Conservation (phyloP, 495 filamentous ascomycete species). For the Tuber calosporum region DNA sequence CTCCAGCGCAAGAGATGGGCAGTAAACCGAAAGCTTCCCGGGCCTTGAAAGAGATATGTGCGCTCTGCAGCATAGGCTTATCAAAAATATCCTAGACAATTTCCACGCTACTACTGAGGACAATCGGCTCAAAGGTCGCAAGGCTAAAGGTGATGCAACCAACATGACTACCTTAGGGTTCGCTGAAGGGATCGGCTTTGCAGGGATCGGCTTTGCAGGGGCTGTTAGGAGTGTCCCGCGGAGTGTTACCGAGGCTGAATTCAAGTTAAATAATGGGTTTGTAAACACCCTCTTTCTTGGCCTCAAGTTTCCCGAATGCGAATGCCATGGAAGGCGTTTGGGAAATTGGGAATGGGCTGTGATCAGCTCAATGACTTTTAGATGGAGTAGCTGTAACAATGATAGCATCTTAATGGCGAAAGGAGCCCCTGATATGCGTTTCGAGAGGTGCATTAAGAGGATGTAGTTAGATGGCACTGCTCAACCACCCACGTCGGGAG, state of each 20-base stretch:
- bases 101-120: slow-evolving; percentile 59
- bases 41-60: slow-evolving; percentile 49
- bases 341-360: too few species aligned
- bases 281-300: too few species aligned
- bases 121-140: slow-evolving; percentile 51
- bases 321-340: too few species aligned
- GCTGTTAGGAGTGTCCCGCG: slow-evolving; percentile 50
- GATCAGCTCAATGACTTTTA: neutral
- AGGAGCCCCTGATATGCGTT: too few species aligned
- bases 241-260: slow-evolving; percentile 58
- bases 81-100: too few species aligned
- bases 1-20: neutral
- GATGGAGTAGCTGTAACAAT: too few species aligned
- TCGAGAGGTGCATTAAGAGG: too few species aligned
- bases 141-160: slow-evolving; percentile 64
- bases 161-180: slow-evolving; percentile 64
- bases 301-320: too few species aligned
- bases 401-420: slow-evolving; percentile 51
- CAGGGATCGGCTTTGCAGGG: too few species aligned
- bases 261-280: slow-evolving; percentile 64
- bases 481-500: too few species aligned
- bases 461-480: too few species aligned
- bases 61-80: slow-evolving; percentile 64
- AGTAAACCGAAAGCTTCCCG: slow-evolving; percentile 35
- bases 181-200: slow-evolving; percentile 52